Evolutionary conservation across 176 grass and related monocot genomes (phyloP), one percentile per base, ranked within the genome.

Genomic region (Lolium multiflorum): DNA sequence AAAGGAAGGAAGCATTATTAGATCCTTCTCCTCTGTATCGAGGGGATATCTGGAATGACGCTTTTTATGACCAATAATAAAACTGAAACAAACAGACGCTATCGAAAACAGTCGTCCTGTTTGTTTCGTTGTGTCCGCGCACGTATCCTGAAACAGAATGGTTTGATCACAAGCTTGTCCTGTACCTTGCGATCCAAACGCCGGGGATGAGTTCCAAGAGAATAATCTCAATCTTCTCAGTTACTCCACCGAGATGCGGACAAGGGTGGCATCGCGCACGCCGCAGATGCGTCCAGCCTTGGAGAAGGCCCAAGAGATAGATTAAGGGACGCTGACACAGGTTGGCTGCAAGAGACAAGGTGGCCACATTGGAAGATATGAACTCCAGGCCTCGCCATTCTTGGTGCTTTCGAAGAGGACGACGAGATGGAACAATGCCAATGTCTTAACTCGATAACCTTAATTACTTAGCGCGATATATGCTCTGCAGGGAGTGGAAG

Each of bases 211-310:
- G 77, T 88, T 81, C 85, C 89, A 91, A 81, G 81, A 16, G 82
- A 81, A 91, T 84, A 16, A 85, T 88, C 57, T 71, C 81, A 63
- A 76, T 4, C 43, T 76, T 37, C 85, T 16, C 61, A 71, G 82
- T 91, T 88, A 76, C 80, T 91, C 89, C 82, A 81, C 61, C 61
- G 11, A 77, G 85, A 84, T 63, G 77, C 77, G 74, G 85, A 91
- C 81, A 76, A 76, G 6, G 26, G 3, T 18, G 58, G 75, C 76
- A 71, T 76, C 47, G 89, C 71, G 79, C 49, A 59, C 18, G 76
- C 81, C 81, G 85, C 85, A 76, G 38, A 70, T 24, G 81, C 76
- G 31, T 77, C 69, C 85, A 84, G 4, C 54, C 38, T 10, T 6
- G 25, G 50, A 17, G 65, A 66, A 47, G 58, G 76, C 67, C 20